Evolutionary conservation across 2,329 filamentous ascomycete species (phyloP).

Genomic region (Madurella mycetomatis): DNA sequence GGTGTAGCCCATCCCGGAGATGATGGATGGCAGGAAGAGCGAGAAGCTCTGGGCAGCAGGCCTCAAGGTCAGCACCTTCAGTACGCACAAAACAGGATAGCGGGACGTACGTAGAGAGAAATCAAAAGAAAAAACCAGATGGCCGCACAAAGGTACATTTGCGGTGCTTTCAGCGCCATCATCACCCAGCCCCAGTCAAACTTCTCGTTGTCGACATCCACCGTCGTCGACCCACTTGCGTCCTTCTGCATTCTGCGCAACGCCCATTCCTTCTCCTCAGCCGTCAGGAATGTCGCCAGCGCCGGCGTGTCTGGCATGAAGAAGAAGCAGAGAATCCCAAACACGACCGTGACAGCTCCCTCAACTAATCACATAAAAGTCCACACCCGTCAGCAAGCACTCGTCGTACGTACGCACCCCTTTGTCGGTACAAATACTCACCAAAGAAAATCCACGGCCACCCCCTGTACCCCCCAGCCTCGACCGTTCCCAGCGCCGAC

Average conservation of each 20-base stretch:
- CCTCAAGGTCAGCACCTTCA: too few relatives aligned
- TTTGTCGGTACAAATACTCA: too few relatives aligned
- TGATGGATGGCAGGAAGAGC: constrained; percentile 44
- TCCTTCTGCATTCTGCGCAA: constrained; percentile 25
- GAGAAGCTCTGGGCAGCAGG: constrained; percentile 32
- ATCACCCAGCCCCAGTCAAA: constrained; percentile 40
- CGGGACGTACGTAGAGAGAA: constrained; percentile 27
- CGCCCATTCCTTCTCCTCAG: constrained; percentile 23
- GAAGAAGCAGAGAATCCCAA: constrained; percentile 56
- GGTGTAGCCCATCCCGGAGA: constrained; percentile 38
- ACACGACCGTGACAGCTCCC: constrained; percentile 55
- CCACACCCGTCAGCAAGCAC: neutral
- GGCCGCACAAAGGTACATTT: constrained; percentile 27
- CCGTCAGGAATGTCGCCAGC: constrained; percentile 26
- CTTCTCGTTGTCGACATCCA: constrained; percentile 34
- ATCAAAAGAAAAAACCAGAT: constrained; percentile 28
- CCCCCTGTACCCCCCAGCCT: constrained; percentile 35
- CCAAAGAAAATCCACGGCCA: constrained; percentile 49
- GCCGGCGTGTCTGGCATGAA: constrained; percentile 29
- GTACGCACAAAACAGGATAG: too few relatives aligned
- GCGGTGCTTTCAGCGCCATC: constrained; percentile 29
- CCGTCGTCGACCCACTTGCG: constrained; percentile 22
- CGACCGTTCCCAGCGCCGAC: constrained; percentile 51
- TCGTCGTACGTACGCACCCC: too few relatives aligned
- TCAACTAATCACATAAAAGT: constrained; percentile 40